Conservation (phyloP, 768 basidiomycete genomes). For the Termitomyces bulborhizus region DNA sequence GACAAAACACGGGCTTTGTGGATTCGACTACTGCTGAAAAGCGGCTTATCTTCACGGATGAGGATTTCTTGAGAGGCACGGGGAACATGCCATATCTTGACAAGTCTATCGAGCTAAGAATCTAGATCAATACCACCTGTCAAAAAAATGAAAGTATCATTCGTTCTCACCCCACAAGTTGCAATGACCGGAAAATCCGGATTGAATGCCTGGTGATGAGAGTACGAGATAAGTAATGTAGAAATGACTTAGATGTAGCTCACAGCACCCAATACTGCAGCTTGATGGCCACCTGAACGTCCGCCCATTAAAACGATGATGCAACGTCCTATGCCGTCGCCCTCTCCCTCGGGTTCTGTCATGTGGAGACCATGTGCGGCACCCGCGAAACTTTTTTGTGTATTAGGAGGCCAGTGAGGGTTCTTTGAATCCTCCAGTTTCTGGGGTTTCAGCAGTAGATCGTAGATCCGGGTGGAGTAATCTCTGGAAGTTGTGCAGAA, state of each 20-base stretch:
- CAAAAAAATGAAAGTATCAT: neutral
- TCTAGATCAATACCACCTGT: neutral
- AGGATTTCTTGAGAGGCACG: slow-evolving; percentile 28
- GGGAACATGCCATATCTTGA: slow-evolving; percentile 71
- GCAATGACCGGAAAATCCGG: slow-evolving; percentile 57
- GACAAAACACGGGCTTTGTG: slow-evolving; percentile 63
- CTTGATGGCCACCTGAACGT: slow-evolving; percentile 67
- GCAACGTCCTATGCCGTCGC: slow-evolving; percentile 58
- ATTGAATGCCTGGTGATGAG: slow-evolving; percentile 55
- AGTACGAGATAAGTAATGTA: slow-evolving; percentile 1
- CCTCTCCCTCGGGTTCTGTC: slow-evolving; percentile 61
- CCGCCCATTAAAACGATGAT: slow-evolving; percentile 62
- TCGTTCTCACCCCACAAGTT: slow-evolving; percentile 64
- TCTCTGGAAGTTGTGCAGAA: slow-evolving; percentile 73
- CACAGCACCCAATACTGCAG: slow-evolving; percentile 55
- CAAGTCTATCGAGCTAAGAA: slow-evolving; percentile 58
- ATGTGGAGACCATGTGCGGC: slow-evolving; percentile 65
- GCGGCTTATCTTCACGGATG: slow-evolving; percentile 65
- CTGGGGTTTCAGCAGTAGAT: slow-evolving; percentile 36
- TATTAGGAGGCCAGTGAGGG: slow-evolving; percentile 52
- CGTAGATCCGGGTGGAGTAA: slow-evolving; percentile 63
- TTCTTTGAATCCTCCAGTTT: slow-evolving; percentile 31
- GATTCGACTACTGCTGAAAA: slow-evolving; percentile 62
- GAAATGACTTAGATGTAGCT: slow-evolving; percentile 28
- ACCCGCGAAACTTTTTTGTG: slow-evolving; percentile 48